A percentile compares a stretch with the other conserved stretches of the same genome.
Conservation (phyloP, 495 filamentous ascomycete species). For the Daldinia loculata region DNA sequence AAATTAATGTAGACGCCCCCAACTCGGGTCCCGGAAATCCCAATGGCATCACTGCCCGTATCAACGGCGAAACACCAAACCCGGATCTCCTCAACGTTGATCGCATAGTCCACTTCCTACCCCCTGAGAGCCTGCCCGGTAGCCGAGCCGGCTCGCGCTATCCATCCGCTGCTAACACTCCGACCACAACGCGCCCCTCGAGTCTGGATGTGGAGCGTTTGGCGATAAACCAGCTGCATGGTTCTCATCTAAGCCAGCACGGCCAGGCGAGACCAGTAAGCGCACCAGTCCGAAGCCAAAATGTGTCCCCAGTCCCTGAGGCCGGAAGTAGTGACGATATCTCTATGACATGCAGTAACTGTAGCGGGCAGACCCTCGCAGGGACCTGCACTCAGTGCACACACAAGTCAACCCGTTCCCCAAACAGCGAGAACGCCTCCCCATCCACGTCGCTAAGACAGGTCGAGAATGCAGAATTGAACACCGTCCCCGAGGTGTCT, state of each 20-base stretch:
- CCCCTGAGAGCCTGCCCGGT: constrained; percentile 15
- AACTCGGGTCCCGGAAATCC: not conserved
- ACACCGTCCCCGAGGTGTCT: not conserved
- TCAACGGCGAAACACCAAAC: not conserved
- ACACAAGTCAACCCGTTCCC: not conserved
- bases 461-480: constrained; percentile 16
- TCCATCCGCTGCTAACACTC: not conserved
- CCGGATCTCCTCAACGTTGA: not conserved
- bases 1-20: not conserved
- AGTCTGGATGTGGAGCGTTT: constrained; percentile 13
- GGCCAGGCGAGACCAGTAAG: not conserved
- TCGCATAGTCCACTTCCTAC: constrained; percentile 18
- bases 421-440: not conserved
- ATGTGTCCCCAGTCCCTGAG: not conserved
- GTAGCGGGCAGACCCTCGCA: constrained; percentile 16
- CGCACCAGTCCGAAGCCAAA: not conserved
- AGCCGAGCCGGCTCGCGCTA: constrained; percentile 14
- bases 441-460: constrained; percentile 12
- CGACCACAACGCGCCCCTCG: not conserved
- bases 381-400: constrained; percentile 1
- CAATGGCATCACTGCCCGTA: not conserved
- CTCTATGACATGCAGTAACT: not conserved
- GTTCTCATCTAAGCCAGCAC: not conserved
- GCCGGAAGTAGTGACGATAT: not conserved
- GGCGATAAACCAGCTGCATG: not conserved